Evolutionary conservation across 1,139 yeast species (phyloP), one percentile per base, ranked within the genome.

Genomic region (Maudiozyma humilis): DNA sequence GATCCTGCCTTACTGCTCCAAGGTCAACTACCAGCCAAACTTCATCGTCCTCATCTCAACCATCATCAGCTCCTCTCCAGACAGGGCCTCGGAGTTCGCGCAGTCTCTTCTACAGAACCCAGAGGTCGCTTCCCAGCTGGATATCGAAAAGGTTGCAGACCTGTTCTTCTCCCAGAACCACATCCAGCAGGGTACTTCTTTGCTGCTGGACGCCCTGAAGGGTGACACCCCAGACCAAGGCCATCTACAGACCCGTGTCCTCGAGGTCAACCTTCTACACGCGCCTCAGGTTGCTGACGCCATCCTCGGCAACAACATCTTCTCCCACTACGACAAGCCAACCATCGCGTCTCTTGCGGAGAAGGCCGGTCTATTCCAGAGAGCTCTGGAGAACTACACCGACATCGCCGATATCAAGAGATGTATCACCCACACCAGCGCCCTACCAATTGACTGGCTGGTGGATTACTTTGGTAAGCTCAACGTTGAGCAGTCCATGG

Each of bases 201-300:
- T 93, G 70, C 72, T 93, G 58, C 73, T 93, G 59, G 98, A 93
- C 67, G 97, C 97, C 8, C 76, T 93, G 63, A 91, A 91, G 71
- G 87, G 82, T 53, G 96, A 93, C 67, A 75, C 82, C 36, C 97
- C 98, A 42, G 86, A 91, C 50, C 96, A 91, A 62, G 97, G 96
- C 15, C 95, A 88, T 60, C 73, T 93, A 62, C 98, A 93, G 73
- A 93, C 98, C 14, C 80, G 94, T 61, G 80, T 93, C 44, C 76
- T 93, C 56, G 98, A 93, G 68, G 88, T 86, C 55, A 93, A 93
- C 66, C 73, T 93, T 63, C 68, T 86, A 63, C 94, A 89, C 63
- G 98, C 98, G 10, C 99, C 99, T 42, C 98, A 93, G 73, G 98
- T 93, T 46, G 99, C 98, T 36, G 98, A 93, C 68, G 99, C 99